Base-by-base conservation (phyloP, 2,329 filamentous ascomycete genomes). In the Aspergillus felis region DNA sequence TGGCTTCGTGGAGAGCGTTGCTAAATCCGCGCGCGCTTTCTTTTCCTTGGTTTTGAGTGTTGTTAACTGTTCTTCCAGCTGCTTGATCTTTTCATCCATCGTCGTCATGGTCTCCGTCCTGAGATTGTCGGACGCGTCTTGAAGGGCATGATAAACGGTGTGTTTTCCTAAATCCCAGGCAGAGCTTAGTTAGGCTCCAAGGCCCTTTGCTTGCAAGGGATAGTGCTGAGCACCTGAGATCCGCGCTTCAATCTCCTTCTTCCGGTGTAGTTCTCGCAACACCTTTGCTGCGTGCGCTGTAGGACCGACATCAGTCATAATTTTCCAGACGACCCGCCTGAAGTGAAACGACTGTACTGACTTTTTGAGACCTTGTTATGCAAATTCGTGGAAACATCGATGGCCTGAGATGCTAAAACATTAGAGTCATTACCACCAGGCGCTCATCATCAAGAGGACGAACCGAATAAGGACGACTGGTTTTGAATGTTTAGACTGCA, bases 261-360 rank as follows among this genome's bases (percentile, higher is more conserved):
- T 79, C 62, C 87, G 84, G 58, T 85, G 81, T 68, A 89, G 74
- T 58, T 87, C 85, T 64, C 85, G 86, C 35, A 89, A 74, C 32
- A 83, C 67, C 70, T 87, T 89, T 28, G 80, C 79, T 25, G 85
- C 80, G 47, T 83, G 78, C 12, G 84, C 83, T 81, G 41, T 22
- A 38, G 14, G 20, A 17, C 3, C 27, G 5, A 42, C 4, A 42
- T 47, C 14, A 22, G 29, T 25, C 12, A 50, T n/a, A 27, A 3
- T 41, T 3, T 51, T 10, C 20, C 48, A 60, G 7, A 59, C 65
- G 20, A 67, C 57, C 10, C 28, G 14, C 5, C n/a, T 24, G 9
- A n/a, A 51, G 17, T 41, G 10, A 14, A 24, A 42, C 10, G 28
- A 17, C 22, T n/a, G 25, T 38, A 10, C 65, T 50, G 51, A 82